Percentiles rank a stretch among this genome's conserved stretches.
Evolutionary conservation across 108 stramenopile species (phyloP).

Genomic region (Nitzschia sp.): DNA sequence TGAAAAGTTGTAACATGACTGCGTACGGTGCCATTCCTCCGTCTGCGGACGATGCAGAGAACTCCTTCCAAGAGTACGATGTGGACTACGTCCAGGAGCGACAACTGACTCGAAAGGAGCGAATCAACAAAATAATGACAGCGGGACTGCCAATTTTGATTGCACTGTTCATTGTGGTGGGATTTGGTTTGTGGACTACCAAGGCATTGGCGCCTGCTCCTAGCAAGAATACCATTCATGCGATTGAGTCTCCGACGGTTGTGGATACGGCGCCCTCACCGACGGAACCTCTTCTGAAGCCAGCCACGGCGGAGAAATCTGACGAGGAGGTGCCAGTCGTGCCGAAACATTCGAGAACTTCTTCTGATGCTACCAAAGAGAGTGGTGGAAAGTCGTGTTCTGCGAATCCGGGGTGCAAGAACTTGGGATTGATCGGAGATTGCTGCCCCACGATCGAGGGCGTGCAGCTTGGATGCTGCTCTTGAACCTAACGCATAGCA

Average conservation of each 20-base stretch:
- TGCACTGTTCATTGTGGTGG: conserved; percentile 22
- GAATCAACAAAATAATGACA: conserved; percentile 11
- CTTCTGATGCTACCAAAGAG: too few relatives aligned
- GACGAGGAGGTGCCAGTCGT: too few relatives aligned
- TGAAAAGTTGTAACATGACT: background rate
- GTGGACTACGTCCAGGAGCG: conserved; percentile 16
- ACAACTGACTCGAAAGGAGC: conserved; percentile 12
- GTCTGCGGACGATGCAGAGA: conserved; percentile 2
- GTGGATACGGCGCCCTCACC: background rate
- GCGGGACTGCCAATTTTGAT: conserved; percentile 32
- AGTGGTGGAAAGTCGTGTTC: conserved; percentile 10
- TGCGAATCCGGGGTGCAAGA: conserved; percentile 26
- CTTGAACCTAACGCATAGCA: too few relatives aligned
- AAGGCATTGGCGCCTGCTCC: conserved; percentile 8
- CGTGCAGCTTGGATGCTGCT: conserved; percentile 36
- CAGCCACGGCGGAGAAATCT: too few relatives aligned
- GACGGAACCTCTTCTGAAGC: too few relatives aligned
- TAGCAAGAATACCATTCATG: background rate
- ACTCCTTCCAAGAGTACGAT: conserved; percentile 25
- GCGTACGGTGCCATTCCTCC: conserved; percentile 22
- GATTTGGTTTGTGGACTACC: conserved; percentile 10
- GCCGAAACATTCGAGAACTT: too few relatives aligned
- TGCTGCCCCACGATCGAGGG: conserved; percentile 48
- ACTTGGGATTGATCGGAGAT: conserved; percentile 31
- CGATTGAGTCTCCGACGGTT: too few relatives aligned